Conservation (phyloP, 345 rosid genomes). For the Citrus reticulata region DNA sequence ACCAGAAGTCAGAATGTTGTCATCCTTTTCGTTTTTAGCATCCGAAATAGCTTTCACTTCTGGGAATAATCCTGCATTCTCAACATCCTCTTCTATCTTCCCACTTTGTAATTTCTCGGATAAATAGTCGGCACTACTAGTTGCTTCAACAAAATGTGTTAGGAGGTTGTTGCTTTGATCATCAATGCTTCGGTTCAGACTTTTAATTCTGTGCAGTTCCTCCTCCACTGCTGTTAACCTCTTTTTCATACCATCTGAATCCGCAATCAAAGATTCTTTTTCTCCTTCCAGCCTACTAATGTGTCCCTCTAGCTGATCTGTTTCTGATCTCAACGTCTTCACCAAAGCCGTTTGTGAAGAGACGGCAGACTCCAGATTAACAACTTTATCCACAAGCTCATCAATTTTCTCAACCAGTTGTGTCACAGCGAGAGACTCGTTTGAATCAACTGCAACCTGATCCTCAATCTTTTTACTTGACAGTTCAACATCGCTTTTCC, state of each 20-base stretch:
- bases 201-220: conserved; percentile 49
- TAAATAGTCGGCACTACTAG: conserved; percentile 36
- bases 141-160: conserved; percentile 50
- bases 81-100: conserved; percentile 49
- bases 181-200: conserved; percentile 40
- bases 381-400: conserved; percentile 71
- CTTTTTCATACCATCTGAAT: conserved; percentile 32
- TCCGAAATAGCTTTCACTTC: conserved; percentile 17
- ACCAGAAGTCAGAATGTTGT: not conserved
- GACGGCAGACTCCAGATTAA: conserved; percentile 48
- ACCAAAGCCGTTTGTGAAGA: conserved; percentile 65
- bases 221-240: conserved; percentile 55
- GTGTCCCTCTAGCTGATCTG: conserved; percentile 49
- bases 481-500: conserved; percentile 20
- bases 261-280: conserved; percentile 43
- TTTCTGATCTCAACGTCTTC: conserved; percentile 51
- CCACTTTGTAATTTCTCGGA: conserved; percentile 49
- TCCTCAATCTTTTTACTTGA: conserved; percentile 30
- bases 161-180: conserved; percentile 48
- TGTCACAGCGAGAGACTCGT: conserved; percentile 35
- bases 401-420: conserved; percentile 69
- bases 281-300: conserved; percentile 56
- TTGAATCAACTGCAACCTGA: conserved; percentile 26
- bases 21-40: conserved; percentile 15
- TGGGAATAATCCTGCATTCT: conserved; percentile 25